phyloP scores from a whole-genome alignment of 2,329 filamentous ascomycete species.

The Stagonosporopsis chrysanthemi region DNA sequence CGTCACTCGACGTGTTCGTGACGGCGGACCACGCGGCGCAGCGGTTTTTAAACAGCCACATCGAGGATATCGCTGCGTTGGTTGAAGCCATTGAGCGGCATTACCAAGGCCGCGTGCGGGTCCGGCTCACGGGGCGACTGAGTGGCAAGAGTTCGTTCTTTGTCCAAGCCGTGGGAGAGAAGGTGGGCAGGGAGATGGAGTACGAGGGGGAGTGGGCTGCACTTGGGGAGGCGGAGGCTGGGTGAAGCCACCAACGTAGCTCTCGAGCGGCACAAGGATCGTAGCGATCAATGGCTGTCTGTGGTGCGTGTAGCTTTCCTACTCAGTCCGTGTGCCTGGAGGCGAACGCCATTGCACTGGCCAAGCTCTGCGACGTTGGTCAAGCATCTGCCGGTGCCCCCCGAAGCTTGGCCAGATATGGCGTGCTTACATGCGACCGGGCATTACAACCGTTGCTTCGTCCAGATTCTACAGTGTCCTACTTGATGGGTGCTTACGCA shows the following conservation, averaged over 20 bases:
- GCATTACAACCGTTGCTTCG: too few species aligned
- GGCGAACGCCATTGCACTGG: too few species aligned
- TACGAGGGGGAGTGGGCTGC: background rate
- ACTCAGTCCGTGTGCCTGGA: too few species aligned
- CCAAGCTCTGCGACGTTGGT: too few species aligned
- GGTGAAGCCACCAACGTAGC: too few species aligned
- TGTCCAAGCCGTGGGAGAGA: background rate
- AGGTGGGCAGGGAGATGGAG: background rate
- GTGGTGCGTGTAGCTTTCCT: background rate
- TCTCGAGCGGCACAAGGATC: too few species aligned
- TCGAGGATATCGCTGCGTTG: background rate
- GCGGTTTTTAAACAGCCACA: background rate
- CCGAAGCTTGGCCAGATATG: too few species aligned
- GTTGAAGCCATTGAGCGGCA: background rate
- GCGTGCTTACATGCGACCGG: too few species aligned
- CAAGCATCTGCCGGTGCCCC: too few species aligned
- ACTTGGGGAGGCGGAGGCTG: background rate
- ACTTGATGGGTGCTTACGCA: too few species aligned
- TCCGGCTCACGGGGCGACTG: background rate
- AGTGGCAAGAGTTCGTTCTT: conserved; percentile 1
- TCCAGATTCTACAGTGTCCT: too few species aligned
- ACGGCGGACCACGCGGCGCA: background rate
- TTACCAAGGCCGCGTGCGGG: background rate
- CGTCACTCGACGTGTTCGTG: background rate
- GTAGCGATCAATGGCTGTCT: too few species aligned